Evolutionary conservation across 208 protist species (phyloP), one percentile per base, ranked within the genome.

Genomic region (Angomonas deanei): DNA sequence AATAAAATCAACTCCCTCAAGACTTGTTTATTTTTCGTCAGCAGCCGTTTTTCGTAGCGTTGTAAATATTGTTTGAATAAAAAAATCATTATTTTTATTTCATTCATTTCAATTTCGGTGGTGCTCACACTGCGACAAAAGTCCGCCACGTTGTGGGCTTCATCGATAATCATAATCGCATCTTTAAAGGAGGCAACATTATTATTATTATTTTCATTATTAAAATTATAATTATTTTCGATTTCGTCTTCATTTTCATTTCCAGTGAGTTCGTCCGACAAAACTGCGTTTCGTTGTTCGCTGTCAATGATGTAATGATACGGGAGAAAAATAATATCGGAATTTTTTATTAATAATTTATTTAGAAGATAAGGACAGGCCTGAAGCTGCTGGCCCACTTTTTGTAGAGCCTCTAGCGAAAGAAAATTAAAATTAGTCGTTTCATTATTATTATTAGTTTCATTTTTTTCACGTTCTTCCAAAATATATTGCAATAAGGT

Each of bases 131-230:
- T 57, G 58, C 91, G 93, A 68, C 97, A 96, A 50, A 86, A 79
- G 58, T 98, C 94, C 27, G 93, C 79, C 15, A 99, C 66, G 77
- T 99, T 98, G 79, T 99, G 97, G 34, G 94, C 95, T 65, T 99
- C 97, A 70, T 99, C 97, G 27, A 99, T 79, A 2, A 98, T 76
- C 19, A 99, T 68, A 1, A 98, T 68, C 46, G 88, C 76, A 30
- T 82, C 82, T n/a, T 59, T 61, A 36, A 98, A 74, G 58, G 72
- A 69, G n/a, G 84, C 76, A 15, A 75, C 28, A n/a, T 39, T 46
- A 28, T 61, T 49, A 19, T 32, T 46, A 30, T n/a, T n/a, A 28
- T n/a, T n/a, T 1, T 42, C 24, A n/a, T 32, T 19, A 5, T 31
- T 60, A 11, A 23, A 11, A 1, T 4, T 21, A 5, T 64, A 34